These are phyloP conservation scores for Picea glauca DNA, from an alignment of 75 land plant species.

Conservation along the genomic window DNA sequence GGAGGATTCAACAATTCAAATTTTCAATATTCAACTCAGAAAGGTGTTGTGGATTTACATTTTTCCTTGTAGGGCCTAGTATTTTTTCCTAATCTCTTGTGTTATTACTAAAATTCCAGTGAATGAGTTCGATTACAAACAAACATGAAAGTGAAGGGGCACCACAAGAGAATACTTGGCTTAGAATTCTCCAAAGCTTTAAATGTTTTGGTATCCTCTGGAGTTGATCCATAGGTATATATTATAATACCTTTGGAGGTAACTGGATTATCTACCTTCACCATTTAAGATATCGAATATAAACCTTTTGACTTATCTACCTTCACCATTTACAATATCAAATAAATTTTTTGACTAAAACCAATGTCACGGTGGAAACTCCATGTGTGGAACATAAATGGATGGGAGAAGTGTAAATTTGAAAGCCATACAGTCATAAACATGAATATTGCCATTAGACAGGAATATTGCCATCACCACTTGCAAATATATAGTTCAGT, in stretches of 20 bases:
- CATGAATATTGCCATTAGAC: constrained; percentile 13
- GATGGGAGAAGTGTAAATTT: constrained; percentile 16
- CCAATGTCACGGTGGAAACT: constrained; percentile 26
- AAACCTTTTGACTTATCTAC: not conserved
- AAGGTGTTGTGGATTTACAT: constrained; percentile 14
- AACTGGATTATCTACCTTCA: not conserved
- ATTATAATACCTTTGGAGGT: not conserved
- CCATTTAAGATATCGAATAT: no score
- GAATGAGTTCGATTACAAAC: constrained; percentile 28
- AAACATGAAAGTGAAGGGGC: constrained; percentile 59
- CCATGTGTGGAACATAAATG: constrained; percentile 50
- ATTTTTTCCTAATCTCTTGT: no score
- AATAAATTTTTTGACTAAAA: not conserved
- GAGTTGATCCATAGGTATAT: constrained; percentile 68
- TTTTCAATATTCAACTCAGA: no score
- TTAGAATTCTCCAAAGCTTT: constrained; percentile 59
- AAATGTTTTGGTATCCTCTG: constrained; percentile 14
- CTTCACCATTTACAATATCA: not conserved
- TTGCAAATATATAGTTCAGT: constrained; percentile 55
- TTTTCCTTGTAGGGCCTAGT: no score
- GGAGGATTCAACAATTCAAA: no score
- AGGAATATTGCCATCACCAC: constrained; percentile 28
- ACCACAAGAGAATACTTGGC: constrained; percentile 66
- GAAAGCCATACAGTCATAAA: constrained; percentile 25
- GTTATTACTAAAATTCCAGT: not conserved